Conservation (phyloP, 1,284 basidiomycete genomes). For the Bjerkandera adusta region DNA sequence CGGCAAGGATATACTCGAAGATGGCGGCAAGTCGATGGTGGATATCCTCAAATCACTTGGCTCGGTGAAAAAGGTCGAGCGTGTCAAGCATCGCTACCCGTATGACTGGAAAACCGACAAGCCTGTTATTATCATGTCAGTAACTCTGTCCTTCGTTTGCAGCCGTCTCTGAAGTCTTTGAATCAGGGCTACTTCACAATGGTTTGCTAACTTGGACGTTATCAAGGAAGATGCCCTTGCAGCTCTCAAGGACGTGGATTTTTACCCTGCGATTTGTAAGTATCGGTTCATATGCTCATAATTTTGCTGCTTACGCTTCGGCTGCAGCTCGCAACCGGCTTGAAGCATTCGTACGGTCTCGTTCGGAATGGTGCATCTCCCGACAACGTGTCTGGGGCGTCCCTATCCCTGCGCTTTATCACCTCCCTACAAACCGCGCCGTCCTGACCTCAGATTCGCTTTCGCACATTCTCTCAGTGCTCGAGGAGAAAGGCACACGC, state of each 20-base stretch:
- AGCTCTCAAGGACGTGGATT: conserved; percentile 74
- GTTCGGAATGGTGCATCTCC: conserved; percentile 99
- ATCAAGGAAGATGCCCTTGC: conserved; percentile 79
- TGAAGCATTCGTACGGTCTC: conserved; percentile 80
- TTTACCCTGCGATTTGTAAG: conserved; percentile 78
- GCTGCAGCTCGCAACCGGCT: conserved; percentile 77
- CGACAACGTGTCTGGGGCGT: conserved; percentile 98
- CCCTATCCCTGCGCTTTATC: conserved; percentile 90
- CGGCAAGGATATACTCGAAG: conserved; percentile 72
- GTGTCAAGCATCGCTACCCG: conserved; percentile 87
- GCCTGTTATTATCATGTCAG: conserved; percentile 87
- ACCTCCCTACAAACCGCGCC: conserved; percentile 60
- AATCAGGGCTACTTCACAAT: conserved; percentile 90
- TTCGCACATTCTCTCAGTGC: conserved; percentile 74
- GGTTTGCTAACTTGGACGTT: conserved; percentile 91
- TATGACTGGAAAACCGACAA: conserved; percentile 97
- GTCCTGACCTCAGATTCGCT: conserved; percentile 72
- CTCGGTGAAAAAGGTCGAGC: conserved; percentile 65
- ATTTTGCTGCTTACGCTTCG: conserved; percentile 1
- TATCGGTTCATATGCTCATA: conserved; percentile 17
- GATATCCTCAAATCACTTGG: conserved; percentile 60
- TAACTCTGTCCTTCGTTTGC: conserved; percentile 15
- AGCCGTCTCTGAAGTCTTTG: not conserved
- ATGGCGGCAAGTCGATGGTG: conserved; percentile 70
- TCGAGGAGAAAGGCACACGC: conserved; percentile 72